Conservation (phyloP, 2,329 filamentous ascomycete species). For the Colletotrichum brevisporum region DNA sequence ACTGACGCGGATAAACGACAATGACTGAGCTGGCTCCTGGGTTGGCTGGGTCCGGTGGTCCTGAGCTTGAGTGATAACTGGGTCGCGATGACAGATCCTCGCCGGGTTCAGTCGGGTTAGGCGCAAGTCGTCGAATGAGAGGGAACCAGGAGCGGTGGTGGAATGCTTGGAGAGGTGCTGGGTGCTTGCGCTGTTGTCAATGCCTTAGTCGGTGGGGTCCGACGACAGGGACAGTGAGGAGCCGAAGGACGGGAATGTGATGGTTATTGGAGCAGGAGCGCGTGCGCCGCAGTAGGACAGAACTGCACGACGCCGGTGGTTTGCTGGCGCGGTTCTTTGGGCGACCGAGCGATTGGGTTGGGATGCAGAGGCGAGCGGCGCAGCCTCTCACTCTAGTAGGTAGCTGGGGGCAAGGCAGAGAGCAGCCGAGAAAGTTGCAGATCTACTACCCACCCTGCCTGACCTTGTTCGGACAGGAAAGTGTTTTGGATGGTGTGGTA, state of each 20-base stretch:
- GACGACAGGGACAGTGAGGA: conserved; percentile 33
- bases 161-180: conserved; percentile 30
- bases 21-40: conserved; percentile 31
- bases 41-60: conserved; percentile 36
- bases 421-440: not conserved
- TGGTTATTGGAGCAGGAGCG: conserved; percentile 40
- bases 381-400: conserved; percentile 10
- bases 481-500: conserved; percentile 1
- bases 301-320: conserved; percentile 18
- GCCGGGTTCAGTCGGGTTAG: conserved; percentile 34
- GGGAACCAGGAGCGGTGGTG: conserved; percentile 25
- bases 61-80: conserved; percentile 37
- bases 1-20: conserved; percentile 9
- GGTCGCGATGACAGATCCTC: conserved; percentile 35
- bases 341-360: conserved; percentile 27
- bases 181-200: conserved; percentile 38
- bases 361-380: conserved; percentile 22
- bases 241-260: conserved; percentile 32
- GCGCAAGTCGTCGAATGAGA: conserved; percentile 32
- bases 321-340: conserved; percentile 31
- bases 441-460: conserved; percentile 1
- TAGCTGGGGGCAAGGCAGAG: conserved; percentile 6
- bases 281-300: conserved; percentile 29
- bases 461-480: conserved; percentile 12
- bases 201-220: conserved; percentile 35